These are phyloP conservation scores for Starmerella sp. DNA, from an alignment of 805 yeast genomes.

Conservation along the genomic window DNA sequence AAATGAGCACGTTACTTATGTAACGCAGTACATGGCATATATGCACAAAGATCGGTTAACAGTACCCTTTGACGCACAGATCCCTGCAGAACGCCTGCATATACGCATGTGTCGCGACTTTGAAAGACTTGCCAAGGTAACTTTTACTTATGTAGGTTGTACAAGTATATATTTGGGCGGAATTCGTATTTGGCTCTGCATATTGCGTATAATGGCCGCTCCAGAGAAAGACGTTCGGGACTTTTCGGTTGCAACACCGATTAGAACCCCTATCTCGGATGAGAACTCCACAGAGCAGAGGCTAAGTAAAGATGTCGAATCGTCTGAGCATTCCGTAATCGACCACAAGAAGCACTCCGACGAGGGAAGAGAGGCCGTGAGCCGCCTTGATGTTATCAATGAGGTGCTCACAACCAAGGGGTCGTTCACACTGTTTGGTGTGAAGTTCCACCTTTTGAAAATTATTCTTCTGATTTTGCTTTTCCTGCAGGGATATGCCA, in stretches of 20 bases:
- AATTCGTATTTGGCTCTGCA: background rate
- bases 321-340: background rate
- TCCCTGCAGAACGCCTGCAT: background rate
- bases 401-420: conserved; percentile 5
- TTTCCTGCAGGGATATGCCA: conserved; percentile 47
- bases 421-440: background rate
- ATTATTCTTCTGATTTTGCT: conserved; percentile 35
- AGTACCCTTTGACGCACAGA: background rate
- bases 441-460: conserved; percentile 6
- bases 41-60: background rate
- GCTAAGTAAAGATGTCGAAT: background rate
- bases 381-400: conserved; percentile 9
- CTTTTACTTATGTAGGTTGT: too few relatives aligned
- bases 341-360: background rate
- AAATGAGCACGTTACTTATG: background rate
- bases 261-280: background rate
- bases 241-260: background rate
- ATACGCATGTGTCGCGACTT: too few relatives aligned
- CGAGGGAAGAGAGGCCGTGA: conserved; percentile 6
- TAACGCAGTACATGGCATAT: background rate
- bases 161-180: background rate
- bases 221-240: background rate
- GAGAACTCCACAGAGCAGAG: background rate
- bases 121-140: too few relatives aligned
- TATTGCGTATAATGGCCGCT: background rate